Conservation (phyloP, 2,329 filamentous ascomycete genomes). For the Pezicula carpinea region DNA sequence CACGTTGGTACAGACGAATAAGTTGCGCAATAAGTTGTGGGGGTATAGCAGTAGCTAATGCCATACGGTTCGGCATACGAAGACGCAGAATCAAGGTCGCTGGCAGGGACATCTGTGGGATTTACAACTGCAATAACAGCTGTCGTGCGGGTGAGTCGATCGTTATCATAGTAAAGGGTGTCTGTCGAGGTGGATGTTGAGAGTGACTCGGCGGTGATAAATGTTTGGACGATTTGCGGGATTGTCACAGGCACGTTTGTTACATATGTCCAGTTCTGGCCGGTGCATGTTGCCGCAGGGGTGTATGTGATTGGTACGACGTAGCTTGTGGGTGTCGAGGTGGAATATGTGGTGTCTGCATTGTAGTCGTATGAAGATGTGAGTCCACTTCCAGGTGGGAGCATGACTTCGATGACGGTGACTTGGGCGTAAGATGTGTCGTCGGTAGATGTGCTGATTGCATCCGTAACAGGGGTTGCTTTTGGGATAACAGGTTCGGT, state of each 20-base stretch:
- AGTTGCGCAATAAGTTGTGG: constrained; percentile 8
- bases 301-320: constrained; percentile 13
- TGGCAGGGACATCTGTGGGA: constrained; percentile 9
- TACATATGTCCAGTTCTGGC: constrained; percentile 13
- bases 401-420: constrained; percentile 9
- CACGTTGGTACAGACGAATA: constrained; percentile 7
- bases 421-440: constrained; percentile 8
- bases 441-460: constrained; percentile 6
- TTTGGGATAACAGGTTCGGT: constrained; percentile 5
- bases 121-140: constrained; percentile 9
- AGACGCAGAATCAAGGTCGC: constrained; percentile 8
- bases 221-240: constrained; percentile 6
- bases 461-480: constrained; percentile 2
- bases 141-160: constrained; percentile 2
- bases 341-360: not conserved
- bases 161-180: constrained; percentile 4
- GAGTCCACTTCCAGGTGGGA: not conserved
- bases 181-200: constrained; percentile 6
- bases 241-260: constrained; percentile 14
- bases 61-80: constrained; percentile 6
- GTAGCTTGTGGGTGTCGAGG: constrained; percentile 1
- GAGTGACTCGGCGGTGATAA: constrained; percentile 1
- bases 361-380: not conserved
- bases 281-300: constrained; percentile 9
- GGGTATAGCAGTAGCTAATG: constrained; percentile 12